Percentiles rank a stretch among this genome's conserved stretches.
Evolutionary conservation across 345 rosid species (phyloP).

Genomic region (Euphorbia pulcherrima): DNA sequence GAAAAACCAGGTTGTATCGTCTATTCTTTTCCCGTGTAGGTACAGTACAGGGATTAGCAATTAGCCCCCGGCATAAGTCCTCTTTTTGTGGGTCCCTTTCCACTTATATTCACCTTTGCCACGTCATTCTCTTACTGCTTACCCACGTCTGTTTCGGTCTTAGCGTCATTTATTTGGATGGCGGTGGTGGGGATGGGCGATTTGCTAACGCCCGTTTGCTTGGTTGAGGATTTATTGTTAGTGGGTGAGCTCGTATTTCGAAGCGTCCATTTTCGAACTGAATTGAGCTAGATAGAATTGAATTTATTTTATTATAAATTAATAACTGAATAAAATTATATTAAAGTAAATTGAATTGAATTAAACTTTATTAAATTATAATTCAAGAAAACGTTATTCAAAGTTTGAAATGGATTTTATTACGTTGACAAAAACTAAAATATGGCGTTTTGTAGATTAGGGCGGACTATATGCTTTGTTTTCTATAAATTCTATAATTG

Average conservation of each 20-base stretch:
- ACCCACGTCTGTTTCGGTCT: background rate
- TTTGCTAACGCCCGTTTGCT: background rate
- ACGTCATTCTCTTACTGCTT: background rate
- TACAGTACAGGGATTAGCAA: background rate
- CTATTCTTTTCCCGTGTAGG: conserved; percentile 1
- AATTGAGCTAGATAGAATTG: too few species aligned
- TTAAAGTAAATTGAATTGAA: too few species aligned
- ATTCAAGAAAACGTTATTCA: too few species aligned
- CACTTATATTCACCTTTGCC: background rate
- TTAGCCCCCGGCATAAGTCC: conserved; percentile 22
- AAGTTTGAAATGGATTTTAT: too few species aligned
- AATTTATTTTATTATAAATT: too few species aligned
- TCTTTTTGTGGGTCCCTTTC: conserved; percentile 9
- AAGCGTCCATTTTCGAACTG: background rate
- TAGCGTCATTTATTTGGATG: background rate
- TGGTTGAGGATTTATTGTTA: background rate
- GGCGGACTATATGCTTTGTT: background rate
- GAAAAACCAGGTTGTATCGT: background rate
- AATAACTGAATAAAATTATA: too few species aligned
- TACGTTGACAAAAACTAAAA: too few species aligned
- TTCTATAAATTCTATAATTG: too few species aligned
- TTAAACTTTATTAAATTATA: too few species aligned
- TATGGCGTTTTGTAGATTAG: too few species aligned
- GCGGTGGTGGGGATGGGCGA: conserved; percentile 10
- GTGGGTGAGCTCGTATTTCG: background rate